Base-by-base conservation (phyloP, 768 basidiomycete species). In the Mycena galopus region DNA sequence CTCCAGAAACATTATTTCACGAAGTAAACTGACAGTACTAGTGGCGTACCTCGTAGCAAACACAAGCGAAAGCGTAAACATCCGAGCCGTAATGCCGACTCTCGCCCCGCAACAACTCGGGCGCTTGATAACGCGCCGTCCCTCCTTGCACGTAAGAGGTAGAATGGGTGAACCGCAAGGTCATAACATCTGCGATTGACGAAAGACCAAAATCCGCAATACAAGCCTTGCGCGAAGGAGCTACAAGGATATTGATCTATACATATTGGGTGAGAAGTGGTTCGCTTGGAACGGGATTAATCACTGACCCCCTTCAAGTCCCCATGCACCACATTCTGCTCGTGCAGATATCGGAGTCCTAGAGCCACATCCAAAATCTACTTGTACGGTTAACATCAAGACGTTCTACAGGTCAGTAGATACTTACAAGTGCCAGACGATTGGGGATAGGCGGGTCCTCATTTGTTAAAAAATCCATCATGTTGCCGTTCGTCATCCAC, bases 191-290 rank as follows among this genome's bases (percentile, higher is more conserved):
- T 9, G 65, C 74, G 14, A 82, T 73, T 3, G 77, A 79, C 0
- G 83, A 81, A 9, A 89, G 78, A 19, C 88, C 88, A 63, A 89
- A 89, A 74, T 89, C 88, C 30, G 88, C 84, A 5, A 89, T 79
- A 65, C 86, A 87, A 14, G 88, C 88, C 29, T 79, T 78, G 17
- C 81, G 81, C 16, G 79, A 72, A 6, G 74, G 78, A 7, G 84
- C 85, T 21, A 89, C 81, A 25, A 89, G 81, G 56, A 89, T 85
- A 67, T 89, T 89, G 17, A 79, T 79, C 87, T 88, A 67, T 0
- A 42, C 17, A 37, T 35, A 23, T n/a, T n/a, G 39, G 51, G 59
- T 23, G 33, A 53, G 23, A 11, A 17, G 37, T 16, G 51, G 29
- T 8, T 29, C 2, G 1, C 17, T 21, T 12, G 17, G 11, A 25